phyloP scores from a whole-genome alignment of 2,329 filamentous ascomycete species.

The Tolypocladium guangdongense region DNA sequence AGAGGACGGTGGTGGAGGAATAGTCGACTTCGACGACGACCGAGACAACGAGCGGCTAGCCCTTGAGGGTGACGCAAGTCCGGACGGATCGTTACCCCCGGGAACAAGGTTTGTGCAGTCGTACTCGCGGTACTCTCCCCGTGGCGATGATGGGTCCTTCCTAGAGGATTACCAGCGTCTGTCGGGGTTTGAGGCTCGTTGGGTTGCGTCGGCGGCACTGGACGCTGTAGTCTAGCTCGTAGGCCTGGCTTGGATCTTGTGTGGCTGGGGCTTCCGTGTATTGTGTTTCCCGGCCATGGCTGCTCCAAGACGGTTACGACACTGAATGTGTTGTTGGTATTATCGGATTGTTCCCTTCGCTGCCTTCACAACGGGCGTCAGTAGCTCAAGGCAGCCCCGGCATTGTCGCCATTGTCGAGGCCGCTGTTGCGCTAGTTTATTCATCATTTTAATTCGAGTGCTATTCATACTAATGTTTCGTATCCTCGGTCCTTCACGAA shows the following conservation, averaged over 20 bases:
- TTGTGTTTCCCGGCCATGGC: not conserved
- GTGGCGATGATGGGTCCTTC: conserved; percentile 27
- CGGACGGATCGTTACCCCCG: conserved; percentile 23
- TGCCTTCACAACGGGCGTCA: not conserved
- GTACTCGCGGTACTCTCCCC: conserved; percentile 25
- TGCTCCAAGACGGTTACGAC: not conserved
- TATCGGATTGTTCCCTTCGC: not conserved
- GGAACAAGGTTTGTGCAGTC: conserved; percentile 17
- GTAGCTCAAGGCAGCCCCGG: not conserved
- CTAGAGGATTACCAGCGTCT: conserved; percentile 16
- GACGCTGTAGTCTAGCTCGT: not conserved
- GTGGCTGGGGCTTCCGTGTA: not conserved
- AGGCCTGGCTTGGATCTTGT: not conserved
- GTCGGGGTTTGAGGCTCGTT: conserved; percentile 9
- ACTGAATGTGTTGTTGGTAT: not conserved
- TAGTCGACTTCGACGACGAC: conserved; percentile 29
- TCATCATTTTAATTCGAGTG: not conserved
- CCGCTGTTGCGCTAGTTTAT: not conserved
- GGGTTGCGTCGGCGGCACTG: conserved; percentile 5
- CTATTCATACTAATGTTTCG: not conserved
- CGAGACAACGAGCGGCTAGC: conserved; percentile 19
- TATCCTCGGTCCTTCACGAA: not conserved
- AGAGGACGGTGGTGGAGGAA: conserved; percentile 24
- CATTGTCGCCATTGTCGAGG: not conserved
- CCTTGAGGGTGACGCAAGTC: conserved; percentile 24